phyloP scores from a whole-genome alignment of 2,329 filamentous ascomycete species.

The Dactylellina drechsleri region DNA sequence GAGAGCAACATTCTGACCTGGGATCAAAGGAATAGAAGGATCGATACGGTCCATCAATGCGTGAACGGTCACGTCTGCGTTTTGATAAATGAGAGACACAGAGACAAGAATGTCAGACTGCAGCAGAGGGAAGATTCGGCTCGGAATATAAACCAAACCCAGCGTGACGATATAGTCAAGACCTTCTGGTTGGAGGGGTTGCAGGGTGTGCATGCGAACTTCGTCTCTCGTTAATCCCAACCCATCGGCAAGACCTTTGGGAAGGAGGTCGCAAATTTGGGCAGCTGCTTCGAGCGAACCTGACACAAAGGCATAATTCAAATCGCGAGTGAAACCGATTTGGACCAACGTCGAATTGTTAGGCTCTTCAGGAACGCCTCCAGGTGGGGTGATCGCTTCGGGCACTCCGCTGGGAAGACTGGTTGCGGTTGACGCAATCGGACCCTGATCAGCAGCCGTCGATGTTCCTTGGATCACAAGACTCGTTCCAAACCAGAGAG shows the following conservation, averaged over 20 bases:
- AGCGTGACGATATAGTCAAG: conserved; percentile 84
- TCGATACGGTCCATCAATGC: conserved; percentile 85
- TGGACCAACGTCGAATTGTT: conserved; percentile 78
- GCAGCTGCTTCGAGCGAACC: conserved; percentile 75
- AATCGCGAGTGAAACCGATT: conserved; percentile 80
- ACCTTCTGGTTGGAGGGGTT: conserved; percentile 77
- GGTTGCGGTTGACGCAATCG: conserved; percentile 64
- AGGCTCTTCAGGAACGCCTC: conserved; percentile 69
- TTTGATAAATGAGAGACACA: conserved; percentile 78
- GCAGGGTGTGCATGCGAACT: conserved; percentile 75
- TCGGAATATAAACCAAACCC: conserved; percentile 79
- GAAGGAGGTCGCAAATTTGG: conserved; percentile 85
- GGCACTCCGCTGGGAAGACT: conserved; percentile 75
- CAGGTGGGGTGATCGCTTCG: conserved; percentile 77
- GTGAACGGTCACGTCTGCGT: conserved; percentile 72
- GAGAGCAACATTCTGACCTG: conserved; percentile 61
- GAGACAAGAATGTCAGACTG: conserved; percentile 76
- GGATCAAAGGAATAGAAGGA: conserved; percentile 77
- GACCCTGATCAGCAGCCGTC: conserved; percentile 61
- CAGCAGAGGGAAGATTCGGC: conserved; percentile 74
- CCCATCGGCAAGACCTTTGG: conserved; percentile 74
- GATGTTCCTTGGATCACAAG: conserved; percentile 54
- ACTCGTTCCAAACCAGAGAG: conserved; percentile 58
- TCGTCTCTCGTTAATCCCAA: conserved; percentile 66
- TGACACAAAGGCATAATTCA: conserved; percentile 87